Conservation (phyloP, 345 rosid genomes). For the Eucalyptus regnans region DNA sequence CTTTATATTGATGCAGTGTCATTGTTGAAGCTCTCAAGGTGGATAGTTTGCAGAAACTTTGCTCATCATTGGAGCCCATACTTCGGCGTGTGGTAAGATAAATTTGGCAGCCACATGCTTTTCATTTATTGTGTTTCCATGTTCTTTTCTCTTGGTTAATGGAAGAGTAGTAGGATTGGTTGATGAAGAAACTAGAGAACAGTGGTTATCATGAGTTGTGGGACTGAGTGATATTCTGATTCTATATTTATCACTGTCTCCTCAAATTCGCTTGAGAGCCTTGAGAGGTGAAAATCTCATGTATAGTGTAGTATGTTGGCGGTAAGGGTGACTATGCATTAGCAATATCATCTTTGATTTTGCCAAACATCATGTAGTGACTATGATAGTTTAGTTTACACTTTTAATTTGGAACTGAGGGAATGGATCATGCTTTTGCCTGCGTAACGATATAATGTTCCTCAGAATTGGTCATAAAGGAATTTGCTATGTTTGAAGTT, state of each 20-base stretch:
- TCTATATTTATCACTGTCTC: background rate
- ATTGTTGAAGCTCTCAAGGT: slow-evolving; percentile 97
- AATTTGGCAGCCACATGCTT: background rate
- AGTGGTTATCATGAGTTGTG: background rate
- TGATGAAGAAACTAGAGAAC: background rate
- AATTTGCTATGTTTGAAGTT: background rate
- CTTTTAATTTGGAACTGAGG: background rate
- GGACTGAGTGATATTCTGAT: background rate
- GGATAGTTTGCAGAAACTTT: slow-evolving; percentile 92
- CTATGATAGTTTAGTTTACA: background rate
- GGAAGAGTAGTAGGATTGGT: background rate
- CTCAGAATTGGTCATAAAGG: background rate
- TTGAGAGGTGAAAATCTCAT: background rate
- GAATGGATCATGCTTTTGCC: background rate
- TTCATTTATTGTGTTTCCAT: background rate
- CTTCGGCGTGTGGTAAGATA: slow-evolving; percentile 89
- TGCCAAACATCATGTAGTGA: background rate
- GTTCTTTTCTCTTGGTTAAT: background rate
- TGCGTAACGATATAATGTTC: background rate
- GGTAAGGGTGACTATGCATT: background rate
- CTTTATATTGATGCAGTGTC: slow-evolving; percentile 42
- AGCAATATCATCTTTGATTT: background rate
- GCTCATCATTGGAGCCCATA: slow-evolving; percentile 93
- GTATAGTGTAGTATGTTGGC: background rate
- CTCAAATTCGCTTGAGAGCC: background rate